Evolutionary conservation across 2,329 filamentous ascomycete species (phyloP).

Genomic region (Phaeoacremonium minimum): DNA sequence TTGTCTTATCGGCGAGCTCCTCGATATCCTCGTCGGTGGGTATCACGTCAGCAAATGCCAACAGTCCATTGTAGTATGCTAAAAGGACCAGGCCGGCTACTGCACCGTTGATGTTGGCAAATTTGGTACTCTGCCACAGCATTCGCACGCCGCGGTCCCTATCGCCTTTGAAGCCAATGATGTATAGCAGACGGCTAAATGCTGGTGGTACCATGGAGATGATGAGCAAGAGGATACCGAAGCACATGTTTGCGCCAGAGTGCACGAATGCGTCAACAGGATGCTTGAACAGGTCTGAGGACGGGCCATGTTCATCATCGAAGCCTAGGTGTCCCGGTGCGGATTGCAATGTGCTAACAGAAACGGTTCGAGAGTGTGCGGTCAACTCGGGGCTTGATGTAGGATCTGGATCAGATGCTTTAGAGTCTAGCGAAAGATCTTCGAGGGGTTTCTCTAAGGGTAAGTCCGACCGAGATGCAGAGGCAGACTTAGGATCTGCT

Average conservation of each 20-base stretch:
- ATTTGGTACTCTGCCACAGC: conserved; percentile 86
- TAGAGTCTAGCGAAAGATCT: conserved; percentile 1
- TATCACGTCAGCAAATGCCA: conserved; percentile 85
- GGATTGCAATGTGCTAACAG: conserved; percentile 11
- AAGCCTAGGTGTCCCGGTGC: conserved; percentile 24
- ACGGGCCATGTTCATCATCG: conserved; percentile 36
- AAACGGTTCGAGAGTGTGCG: conserved; percentile 2
- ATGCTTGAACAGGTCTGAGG: conserved; percentile 64
- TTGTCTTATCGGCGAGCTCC: conserved; percentile 35
- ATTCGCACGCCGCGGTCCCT: conserved; percentile 75
- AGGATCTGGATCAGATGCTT: conserved; percentile 1
- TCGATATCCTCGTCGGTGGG: conserved; percentile 54
- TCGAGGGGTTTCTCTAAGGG: neutral
- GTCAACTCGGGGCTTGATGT: conserved; percentile 6
- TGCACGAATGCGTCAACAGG: conserved; percentile 85
- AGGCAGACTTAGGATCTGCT: conserved; percentile 2
- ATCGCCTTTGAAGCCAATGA: conserved; percentile 90
- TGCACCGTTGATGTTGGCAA: conserved; percentile 87
- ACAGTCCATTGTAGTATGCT: conserved; percentile 82
- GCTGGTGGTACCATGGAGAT: conserved; percentile 92
- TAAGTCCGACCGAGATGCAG: neutral
- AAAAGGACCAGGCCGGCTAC: conserved; percentile 79
- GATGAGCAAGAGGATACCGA: conserved; percentile 77
- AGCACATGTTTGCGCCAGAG: conserved; percentile 84
- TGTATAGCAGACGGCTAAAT: conserved; percentile 79